Evolutionary conservation across 2,329 filamentous ascomycete species (phyloP).

Genomic region (Fusarium albosuccineum): DNA sequence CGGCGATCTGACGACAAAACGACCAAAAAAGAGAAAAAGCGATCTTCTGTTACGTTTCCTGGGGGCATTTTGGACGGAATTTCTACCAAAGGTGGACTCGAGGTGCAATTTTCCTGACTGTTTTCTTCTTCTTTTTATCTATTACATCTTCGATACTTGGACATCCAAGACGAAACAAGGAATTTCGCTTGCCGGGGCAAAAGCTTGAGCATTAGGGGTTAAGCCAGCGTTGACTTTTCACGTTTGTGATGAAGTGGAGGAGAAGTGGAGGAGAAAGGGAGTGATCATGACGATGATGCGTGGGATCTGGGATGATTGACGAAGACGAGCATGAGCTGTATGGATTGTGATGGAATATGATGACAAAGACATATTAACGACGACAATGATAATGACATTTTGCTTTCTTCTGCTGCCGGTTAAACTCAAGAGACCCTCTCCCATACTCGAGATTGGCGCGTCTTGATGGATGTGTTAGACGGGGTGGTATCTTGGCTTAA

Average conservation of each 20-base stretch:
- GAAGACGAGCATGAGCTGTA: conserved; percentile 23
- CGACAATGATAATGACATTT: conserved; percentile 45
- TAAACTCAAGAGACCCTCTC: not conserved
- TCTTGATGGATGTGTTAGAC: not conserved
- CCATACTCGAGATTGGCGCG: conserved; percentile 1
- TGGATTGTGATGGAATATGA: conserved; percentile 36
- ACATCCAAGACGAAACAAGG: conserved; percentile 13
- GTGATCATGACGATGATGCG: conserved; percentile 20
- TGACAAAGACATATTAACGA: conserved; percentile 45
- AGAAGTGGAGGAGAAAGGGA: not conserved
- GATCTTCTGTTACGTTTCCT: conserved; percentile 8
- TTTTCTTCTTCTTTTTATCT: not conserved
- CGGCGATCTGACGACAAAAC: conserved; percentile 35
- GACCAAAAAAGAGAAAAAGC: conserved; percentile 36
- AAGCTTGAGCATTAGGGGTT: conserved; percentile 36
- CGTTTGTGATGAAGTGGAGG: not conserved
- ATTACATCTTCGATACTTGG: not conserved
- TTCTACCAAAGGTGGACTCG: conserved; percentile 15
- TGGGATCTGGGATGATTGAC: conserved; percentile 30
- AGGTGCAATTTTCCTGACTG: not conserved
- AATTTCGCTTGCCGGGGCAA: conserved; percentile 15
- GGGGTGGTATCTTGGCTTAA: not conserved
- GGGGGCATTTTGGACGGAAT: conserved; percentile 20
- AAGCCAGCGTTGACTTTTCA: conserved; percentile 40
- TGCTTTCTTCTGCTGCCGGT: conserved; percentile 22